Base-by-base conservation (phyloP, 2,329 filamentous ascomycete species). In the Colletotrichum filicis region DNA sequence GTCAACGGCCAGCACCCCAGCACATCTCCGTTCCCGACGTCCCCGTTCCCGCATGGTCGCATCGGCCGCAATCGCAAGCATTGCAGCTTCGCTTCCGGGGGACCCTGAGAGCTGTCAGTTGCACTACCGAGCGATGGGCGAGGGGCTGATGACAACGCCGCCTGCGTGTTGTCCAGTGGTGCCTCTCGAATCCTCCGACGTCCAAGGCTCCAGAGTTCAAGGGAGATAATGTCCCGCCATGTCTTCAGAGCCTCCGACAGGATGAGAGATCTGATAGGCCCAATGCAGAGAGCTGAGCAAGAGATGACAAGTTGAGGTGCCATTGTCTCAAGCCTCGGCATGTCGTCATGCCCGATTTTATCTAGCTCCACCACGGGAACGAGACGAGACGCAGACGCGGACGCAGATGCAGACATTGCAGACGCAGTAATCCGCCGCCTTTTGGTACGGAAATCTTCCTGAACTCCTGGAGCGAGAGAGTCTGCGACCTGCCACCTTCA, bases 241-340 rank as follows among this genome's bases (percentile, higher is more conserved):
- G 16, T 49, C 42, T 49, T n/a, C 16, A 49, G 42, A n/a, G 19
- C 42, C 8, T 49, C 42, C 42, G 42, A 22, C 57, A 24, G 11
- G 19, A 5, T 5, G 57, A 37, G n/a, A 24, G 30, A 1, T 9
- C 30, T n/a, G 30, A 59, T n/a, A 35, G 8, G 19, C 42, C 19
- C 2, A n/a, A 12, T 12, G 37, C 24, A 28, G 24, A 30, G 35
- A 30, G 58, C 52, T 55, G 52, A 26, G 52, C 42, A 19, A 49
- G 42, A 49, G 42, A 49, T 49, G 42, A 49, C 19, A 49, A n/a
- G 35, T 24, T 12, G 26, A 26, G 30, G 57, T 30, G 26, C 22
- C 42, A 37, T 19, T 49, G 46, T 26, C 64, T 68, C 57, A 62
- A 70, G 28, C 70, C 70, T 73, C 70, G 70, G 66, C 70, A 73